A percentile compares a stretch with the other conserved stretches of the same genome.
phyloP scores from a whole-genome alignment of 306 rosid genomes.

The Prunus dulcis region DNA sequence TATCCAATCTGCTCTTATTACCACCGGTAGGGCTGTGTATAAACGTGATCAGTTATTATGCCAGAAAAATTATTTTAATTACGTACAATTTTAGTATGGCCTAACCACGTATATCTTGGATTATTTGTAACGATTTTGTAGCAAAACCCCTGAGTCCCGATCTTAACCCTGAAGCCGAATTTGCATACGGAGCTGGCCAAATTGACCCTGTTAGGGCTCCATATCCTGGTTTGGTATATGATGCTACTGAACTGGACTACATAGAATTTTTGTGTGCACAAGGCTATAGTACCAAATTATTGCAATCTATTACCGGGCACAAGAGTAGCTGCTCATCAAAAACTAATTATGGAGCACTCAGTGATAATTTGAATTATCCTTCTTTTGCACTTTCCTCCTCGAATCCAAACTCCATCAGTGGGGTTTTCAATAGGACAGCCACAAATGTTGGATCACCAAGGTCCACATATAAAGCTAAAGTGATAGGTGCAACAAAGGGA shows the following conservation, averaged over 20 bases:
- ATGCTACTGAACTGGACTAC: constrained; percentile 28
- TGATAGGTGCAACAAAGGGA: constrained; percentile 19
- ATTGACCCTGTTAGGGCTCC: constrained; percentile 35
- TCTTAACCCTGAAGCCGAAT: constrained; percentile 27
- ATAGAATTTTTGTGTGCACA: constrained; percentile 41
- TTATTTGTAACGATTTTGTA: constrained; percentile 11
- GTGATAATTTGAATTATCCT: constrained; percentile 49
- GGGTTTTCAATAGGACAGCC: constrained; percentile 23
- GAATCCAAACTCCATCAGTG: constrained; percentile 9
- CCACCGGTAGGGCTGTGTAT: constrained; percentile 47
- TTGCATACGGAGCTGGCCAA: constrained; percentile 48
- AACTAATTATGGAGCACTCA: neutral
- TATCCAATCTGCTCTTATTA: constrained; percentile 22
- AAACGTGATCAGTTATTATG: neutral
- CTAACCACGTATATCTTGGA: neutral
- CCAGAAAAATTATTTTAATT: neutral
- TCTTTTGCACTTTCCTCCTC: constrained; percentile 30
- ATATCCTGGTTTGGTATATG: constrained; percentile 49
- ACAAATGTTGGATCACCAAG: constrained; percentile 46
- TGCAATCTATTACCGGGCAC: constrained; percentile 12
- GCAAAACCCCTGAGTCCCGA: constrained; percentile 28
- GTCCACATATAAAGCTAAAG: constrained; percentile 33
- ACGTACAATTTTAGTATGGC: neutral
- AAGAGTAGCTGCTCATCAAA: constrained; percentile 7
- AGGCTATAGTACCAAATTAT: constrained; percentile 24